A percentile compares a stretch with the other conserved stretches of the same genome.
Conservation (phyloP, 192 early-diverging fungal species). For the Dissophora ornata region DNA sequence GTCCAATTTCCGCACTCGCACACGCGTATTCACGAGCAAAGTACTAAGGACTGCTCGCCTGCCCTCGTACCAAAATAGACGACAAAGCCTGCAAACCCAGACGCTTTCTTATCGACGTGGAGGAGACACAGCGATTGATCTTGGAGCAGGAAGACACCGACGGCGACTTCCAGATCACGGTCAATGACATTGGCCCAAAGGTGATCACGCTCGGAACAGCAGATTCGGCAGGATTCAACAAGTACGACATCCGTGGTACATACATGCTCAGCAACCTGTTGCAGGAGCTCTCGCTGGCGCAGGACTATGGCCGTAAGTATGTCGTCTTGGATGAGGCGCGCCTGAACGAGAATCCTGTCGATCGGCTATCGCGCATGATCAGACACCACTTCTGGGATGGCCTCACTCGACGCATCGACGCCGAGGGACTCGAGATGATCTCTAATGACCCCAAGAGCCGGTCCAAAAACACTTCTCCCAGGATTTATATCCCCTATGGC, state of each 20-base stretch:
- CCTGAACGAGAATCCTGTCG: slow-evolving; percentile 94
- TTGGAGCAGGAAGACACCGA: slow-evolving; percentile 96
- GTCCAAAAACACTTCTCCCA: slow-evolving; percentile 75
- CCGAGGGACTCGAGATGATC: slow-evolving; percentile 87
- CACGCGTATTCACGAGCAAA: too few relatives aligned
- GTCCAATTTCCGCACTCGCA: too few relatives aligned
- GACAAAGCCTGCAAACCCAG: slow-evolving; percentile 71
- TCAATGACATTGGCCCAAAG: slow-evolving; percentile 93
- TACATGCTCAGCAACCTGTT: slow-evolving; percentile 95
- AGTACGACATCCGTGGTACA: slow-evolving; percentile 92
- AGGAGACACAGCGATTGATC: slow-evolving; percentile 78
- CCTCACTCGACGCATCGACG: slow-evolving; percentile 88
- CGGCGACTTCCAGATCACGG: slow-evolving; percentile 94
- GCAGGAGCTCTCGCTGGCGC: slow-evolving; percentile 94
- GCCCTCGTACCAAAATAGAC: too few relatives aligned
- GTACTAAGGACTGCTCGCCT: too few relatives aligned
- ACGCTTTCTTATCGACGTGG: slow-evolving; percentile 88
- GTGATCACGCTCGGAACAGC: slow-evolving; percentile 86
- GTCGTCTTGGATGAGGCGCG: slow-evolving; percentile 91
- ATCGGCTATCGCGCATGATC: slow-evolving; percentile 91
- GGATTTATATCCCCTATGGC: slow-evolving; percentile 92
- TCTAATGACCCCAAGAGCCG: slow-evolving; percentile 94
- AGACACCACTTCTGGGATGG: slow-evolving; percentile 96
- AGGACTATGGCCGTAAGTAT: slow-evolving; percentile 86
- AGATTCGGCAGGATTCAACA: slow-evolving; percentile 86